Evolutionary conservation across 208 protist genomes (phyloP).

Genomic region (Trypanosomatidae sp.): DNA sequence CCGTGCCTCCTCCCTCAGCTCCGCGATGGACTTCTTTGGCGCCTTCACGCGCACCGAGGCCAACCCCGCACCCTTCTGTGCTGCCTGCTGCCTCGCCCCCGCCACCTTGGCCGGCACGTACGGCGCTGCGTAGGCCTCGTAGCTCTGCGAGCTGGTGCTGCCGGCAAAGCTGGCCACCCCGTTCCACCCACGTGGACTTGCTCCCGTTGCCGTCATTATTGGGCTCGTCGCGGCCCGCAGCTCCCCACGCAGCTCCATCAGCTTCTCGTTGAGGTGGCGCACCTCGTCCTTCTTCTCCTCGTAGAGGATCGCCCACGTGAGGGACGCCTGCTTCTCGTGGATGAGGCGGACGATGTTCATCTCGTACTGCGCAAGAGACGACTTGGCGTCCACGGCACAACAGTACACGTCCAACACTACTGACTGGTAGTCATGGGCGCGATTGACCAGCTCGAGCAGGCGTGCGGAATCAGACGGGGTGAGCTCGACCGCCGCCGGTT

Average conservation of each 20-base stretch:
- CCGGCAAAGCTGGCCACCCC: too few relatives aligned
- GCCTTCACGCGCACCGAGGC: background rate
- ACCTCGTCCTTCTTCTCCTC: conserved; percentile 47
- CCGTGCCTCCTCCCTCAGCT: conserved; percentile 49
- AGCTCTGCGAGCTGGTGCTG: conserved; percentile 26
- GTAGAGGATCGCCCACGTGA: conserved; percentile 41
- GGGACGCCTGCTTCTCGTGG: conserved; percentile 20
- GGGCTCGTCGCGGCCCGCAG: conserved; percentile 19
- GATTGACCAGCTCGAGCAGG: too few relatives aligned
- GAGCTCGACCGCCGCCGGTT: too few relatives aligned
- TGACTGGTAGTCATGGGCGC: too few relatives aligned
- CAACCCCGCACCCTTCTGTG: background rate
- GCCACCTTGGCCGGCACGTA: conserved; percentile 43
- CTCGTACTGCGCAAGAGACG: conserved; percentile 33
- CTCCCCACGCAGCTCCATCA: conserved; percentile 29
- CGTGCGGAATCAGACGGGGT: too few relatives aligned
- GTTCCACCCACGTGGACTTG: too few relatives aligned
- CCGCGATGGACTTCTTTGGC: conserved; percentile 15
- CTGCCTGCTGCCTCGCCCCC: too few relatives aligned
- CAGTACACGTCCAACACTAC: too few relatives aligned
- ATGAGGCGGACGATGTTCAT: conserved; percentile 33
- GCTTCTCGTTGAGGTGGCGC: conserved; percentile 36
- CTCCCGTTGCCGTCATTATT: too few relatives aligned
- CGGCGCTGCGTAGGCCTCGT: conserved; percentile 48
- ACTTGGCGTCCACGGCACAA: conserved; percentile 5